Percentiles rank a stretch among this genome's conserved stretches.
Evolutionary conservation across 2,329 filamentous ascomycete species (phyloP).

Genomic region (Alternaria arbusti): DNA sequence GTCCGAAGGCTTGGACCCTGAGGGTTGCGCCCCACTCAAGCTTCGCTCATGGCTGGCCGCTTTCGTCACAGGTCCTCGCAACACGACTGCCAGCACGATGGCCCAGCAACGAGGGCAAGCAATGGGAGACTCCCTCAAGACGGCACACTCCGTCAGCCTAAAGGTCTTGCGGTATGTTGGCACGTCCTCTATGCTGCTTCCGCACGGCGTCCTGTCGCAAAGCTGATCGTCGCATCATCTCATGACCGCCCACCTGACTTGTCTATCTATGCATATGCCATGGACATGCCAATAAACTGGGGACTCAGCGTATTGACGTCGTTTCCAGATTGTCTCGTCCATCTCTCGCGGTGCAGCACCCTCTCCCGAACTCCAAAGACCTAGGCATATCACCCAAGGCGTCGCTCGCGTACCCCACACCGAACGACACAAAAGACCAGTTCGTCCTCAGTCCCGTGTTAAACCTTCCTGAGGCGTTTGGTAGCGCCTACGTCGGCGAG

Average conservation of each 20-base stretch:
- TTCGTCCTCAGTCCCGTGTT: slow-evolving; percentile 69
- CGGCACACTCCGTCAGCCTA: slow-evolving; percentile 80
- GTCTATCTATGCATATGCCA: neutral
- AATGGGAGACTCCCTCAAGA: slow-evolving; percentile 47
- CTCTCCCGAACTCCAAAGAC: slow-evolving; percentile 62
- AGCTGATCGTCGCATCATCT: neutral
- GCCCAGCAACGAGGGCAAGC: slow-evolving; percentile 50
- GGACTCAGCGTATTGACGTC: neutral
- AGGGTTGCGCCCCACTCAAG: slow-evolving; percentile 16
- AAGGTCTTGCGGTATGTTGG: slow-evolving; percentile 78
- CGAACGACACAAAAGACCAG: slow-evolving; percentile 54
- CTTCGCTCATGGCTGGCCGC: slow-evolving; percentile 12
- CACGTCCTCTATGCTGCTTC: neutral
- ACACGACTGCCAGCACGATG: slow-evolving; percentile 31
- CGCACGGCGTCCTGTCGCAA: neutral
- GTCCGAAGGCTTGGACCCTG: slow-evolving; percentile 4
- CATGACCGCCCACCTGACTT: neutral
- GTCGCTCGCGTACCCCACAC: slow-evolving; percentile 70
- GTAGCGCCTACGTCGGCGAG: slow-evolving; percentile 93
- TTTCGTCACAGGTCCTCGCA: slow-evolving; percentile 12
- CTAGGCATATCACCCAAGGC: slow-evolving; percentile 65
- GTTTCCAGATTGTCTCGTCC: slow-evolving; percentile 76
- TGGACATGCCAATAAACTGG: neutral
- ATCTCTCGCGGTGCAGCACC: slow-evolving; percentile 74
- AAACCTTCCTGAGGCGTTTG: slow-evolving; percentile 88